Conservation (phyloP, 1,139 yeast species). For the Meyerozyma elateridarum region DNA sequence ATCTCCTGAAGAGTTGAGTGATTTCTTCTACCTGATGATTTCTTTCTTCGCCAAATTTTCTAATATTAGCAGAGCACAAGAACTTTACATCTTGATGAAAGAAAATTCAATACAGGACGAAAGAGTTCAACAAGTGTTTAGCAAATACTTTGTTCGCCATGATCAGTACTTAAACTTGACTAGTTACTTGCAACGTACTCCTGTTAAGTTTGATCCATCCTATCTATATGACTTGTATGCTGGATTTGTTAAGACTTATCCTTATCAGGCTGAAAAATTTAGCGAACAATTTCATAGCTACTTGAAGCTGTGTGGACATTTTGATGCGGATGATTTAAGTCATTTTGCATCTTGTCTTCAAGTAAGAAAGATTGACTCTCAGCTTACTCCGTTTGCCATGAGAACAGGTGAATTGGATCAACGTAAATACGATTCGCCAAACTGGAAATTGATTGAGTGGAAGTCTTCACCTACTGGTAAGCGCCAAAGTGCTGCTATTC, state of each 20-base stretch:
- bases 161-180: conserved; percentile 25
- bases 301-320: conserved; percentile 13
- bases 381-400: conserved; percentile 26
- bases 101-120: conserved; percentile 17
- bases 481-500: conserved; percentile 16
- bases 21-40: conserved; percentile 18
- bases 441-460: conserved; percentile 20
- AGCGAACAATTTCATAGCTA: conserved; percentile 20
- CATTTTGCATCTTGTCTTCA: conserved; percentile 13
- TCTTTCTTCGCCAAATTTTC: conserved; percentile 17
- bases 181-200: conserved; percentile 20
- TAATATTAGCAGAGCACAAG: conserved; percentile 21
- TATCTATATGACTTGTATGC: conserved; percentile 24
- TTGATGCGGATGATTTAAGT: conserved; percentile 9
- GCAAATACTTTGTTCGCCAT: conserved; percentile 20
- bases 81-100: conserved; percentile 21
- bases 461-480: conserved; percentile 14
- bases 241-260: conserved; percentile 31
- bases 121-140: conserved; percentile 18
- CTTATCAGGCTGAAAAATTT: conserved; percentile 27
- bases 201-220: conserved; percentile 17
- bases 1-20: conserved; percentile 12
- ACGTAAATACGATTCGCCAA: conserved; percentile 17
- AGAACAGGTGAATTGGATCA: conserved; percentile 14
- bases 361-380: conserved; percentile 24